A percentile compares a stretch with the other conserved stretches of the same genome.
These are phyloP conservation scores for Candida manassasensis DNA, from an alignment of 805 yeast genomes.

Conservation along the genomic window DNA sequence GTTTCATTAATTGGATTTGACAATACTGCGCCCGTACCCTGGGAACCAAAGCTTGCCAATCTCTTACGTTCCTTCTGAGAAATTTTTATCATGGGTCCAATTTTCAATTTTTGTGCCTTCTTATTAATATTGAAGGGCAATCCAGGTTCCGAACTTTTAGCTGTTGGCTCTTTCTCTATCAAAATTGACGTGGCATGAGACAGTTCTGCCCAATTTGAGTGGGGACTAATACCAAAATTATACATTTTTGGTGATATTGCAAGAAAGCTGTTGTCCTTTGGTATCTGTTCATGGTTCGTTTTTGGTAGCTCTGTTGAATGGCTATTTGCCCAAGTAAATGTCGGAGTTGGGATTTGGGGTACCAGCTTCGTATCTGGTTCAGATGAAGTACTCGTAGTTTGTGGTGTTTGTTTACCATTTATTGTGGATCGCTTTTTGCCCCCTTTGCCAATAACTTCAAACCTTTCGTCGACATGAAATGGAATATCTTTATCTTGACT, in stretches of 20 bases:
- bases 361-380: too few relatives aligned
- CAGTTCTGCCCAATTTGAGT: conserved; percentile 22
- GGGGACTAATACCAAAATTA: conserved; percentile 19
- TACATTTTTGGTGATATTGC: not conserved
- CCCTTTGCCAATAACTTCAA: conserved; percentile 24
- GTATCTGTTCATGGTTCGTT: too few relatives aligned
- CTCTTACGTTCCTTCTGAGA: conserved; percentile 61
- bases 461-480: conserved; percentile 11
- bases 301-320: too few relatives aligned
- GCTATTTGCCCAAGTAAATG: conserved; percentile 1
- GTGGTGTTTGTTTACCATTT: conserved; percentile 9
- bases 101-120: conserved; percentile 21
- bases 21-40: conserved; percentile 5
- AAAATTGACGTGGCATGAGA: conserved; percentile 11
- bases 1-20: not conserved
- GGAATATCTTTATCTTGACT: conserved; percentile 13
- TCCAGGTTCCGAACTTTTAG: conserved; percentile 1
- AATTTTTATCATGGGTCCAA: conserved; percentile 37
- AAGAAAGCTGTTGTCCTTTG: too few relatives aligned
- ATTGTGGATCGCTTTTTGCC: conserved; percentile 13
- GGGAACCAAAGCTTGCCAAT: conserved; percentile 10
- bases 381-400: not conserved
- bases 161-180: conserved; percentile 5
- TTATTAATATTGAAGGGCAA: conserved; percentile 3
- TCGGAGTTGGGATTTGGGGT: not conserved